These are phyloP conservation scores for Entrophospora sp. DNA, from an alignment of 192 early-diverging fungal genomes.

Conservation along the genomic window DNA sequence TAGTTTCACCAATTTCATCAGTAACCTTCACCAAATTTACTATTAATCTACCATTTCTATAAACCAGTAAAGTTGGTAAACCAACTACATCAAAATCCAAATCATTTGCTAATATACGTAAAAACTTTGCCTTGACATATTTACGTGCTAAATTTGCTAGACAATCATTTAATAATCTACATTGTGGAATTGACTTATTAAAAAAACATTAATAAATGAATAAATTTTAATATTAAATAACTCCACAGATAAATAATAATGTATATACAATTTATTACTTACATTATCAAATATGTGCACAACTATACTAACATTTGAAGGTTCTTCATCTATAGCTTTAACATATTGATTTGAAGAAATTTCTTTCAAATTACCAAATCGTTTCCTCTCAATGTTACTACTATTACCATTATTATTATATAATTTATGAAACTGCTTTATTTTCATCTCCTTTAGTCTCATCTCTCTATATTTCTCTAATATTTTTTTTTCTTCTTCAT, in stretches of 20 bases:
- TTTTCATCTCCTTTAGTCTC: conserved; percentile 29
- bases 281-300: conserved; percentile 45
- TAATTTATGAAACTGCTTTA: conserved; percentile 3
- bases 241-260: neutral
- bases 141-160: conserved; percentile 34
- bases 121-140: conserved; percentile 41
- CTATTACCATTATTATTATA: too few species aligned
- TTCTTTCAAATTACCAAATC: conserved; percentile 40
- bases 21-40: conserved; percentile 44
- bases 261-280: neutral
- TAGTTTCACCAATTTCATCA: conserved; percentile 27
- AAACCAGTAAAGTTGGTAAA: conserved; percentile 43
- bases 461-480: conserved; percentile 32
- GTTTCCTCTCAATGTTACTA: too few species aligned
- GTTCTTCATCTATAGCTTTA: conserved; percentile 39
- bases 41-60: conserved; percentile 38
- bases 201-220: neutral
- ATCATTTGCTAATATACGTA: conserved; percentile 37
- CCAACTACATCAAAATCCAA: conserved; percentile 48
- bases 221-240: neutral
- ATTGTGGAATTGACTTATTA: conserved; percentile 26
- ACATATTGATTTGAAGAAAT: conserved; percentile 39
- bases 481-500: conserved; percentile 27
- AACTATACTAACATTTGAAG: conserved; percentile 34
- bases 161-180: conserved; percentile 31